Evolutionary conservation across 2,329 filamentous ascomycete genomes (phyloP).

Genomic region (Stenocarpella maydis): DNA sequence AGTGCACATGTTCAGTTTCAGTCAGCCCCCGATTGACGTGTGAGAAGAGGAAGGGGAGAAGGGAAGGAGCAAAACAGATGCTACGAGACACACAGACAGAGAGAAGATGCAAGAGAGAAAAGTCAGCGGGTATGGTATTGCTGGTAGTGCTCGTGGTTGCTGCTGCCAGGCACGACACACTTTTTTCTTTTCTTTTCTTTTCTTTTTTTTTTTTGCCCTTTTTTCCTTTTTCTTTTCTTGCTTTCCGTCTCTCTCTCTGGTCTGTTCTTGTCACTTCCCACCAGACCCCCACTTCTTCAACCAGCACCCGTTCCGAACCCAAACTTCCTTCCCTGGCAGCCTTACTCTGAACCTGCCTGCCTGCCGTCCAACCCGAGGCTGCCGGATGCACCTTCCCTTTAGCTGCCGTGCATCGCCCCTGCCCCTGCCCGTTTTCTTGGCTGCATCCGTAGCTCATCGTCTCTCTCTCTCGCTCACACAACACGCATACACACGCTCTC

Average conservation of each 20-base stretch:
- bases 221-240: not conserved
- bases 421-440: not conserved
- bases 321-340: not conserved
- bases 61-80: not conserved
- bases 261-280: not conserved
- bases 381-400: not conserved
- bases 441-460: not conserved
- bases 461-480: not conserved
- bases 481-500: not conserved
- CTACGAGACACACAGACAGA: too few species aligned
- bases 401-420: not conserved
- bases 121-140: not conserved
- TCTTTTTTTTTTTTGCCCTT: constrained; percentile 8
- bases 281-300: constrained; percentile 11
- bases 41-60: not conserved
- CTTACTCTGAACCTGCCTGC: not conserved
- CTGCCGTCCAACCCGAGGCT: not conserved
- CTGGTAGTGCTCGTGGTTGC: too few species aligned
- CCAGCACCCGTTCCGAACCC: not conserved
- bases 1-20: not conserved
- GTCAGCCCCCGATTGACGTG: not conserved
- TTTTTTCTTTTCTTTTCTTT: constrained; percentile 1
- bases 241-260: too few species aligned
- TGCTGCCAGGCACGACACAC: constrained; percentile 19
- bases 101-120: not conserved